Evolutionary conservation across 2,329 filamentous ascomycete genomes (phyloP), one percentile per base, ranked within the genome.

Genomic region (Cryphonectria nitschkei): DNA sequence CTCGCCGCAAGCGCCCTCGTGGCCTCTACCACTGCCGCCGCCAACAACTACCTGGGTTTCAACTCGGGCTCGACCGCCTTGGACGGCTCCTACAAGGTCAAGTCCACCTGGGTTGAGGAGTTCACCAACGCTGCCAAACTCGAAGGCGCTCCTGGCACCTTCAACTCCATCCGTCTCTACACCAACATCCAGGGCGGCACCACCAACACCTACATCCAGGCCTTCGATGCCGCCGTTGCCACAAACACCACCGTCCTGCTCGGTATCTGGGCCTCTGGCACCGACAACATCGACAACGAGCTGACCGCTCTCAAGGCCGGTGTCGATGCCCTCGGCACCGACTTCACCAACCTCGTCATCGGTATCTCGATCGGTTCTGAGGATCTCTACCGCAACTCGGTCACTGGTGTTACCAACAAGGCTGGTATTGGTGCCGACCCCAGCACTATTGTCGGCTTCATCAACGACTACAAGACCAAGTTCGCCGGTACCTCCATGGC

Each of bases 321-420:
- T 75, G 91, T 95, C 74, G 75, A 81, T 65, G 84, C 89, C 77
- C 94, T 94, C 79, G 93, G 93, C 70, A 81, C 83, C 13, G 82
- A 85, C 64, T 89, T 97, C 76, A 86, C 86, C 54, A 83, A 85
- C 69, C 83, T 92, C 26, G 89, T 97, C 60, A 91, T 89, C 70
- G 94, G 93, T 79, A 95, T 97, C 81, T 95, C 93, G 0, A 89
- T 97, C 68, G 94, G 94, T 73, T 92, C 88, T 75, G 94, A 97
- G 85, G 94, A 97, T 80, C 86, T 96, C 60, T 96, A 96, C 86
- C 91, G 93, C 77, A 88, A 87, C 81, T 93, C 93, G 0, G 86
- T 88, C n/a, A 90, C 86, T 13, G 93, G 92, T 69, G 87, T 91
- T 72, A 81, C 84, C 67, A 89, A 89, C 77, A 81, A 88, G 0